Base-by-base conservation (phyloP, 2,329 filamentous ascomycete species). In the Phaeophleospora eucalypticola region DNA sequence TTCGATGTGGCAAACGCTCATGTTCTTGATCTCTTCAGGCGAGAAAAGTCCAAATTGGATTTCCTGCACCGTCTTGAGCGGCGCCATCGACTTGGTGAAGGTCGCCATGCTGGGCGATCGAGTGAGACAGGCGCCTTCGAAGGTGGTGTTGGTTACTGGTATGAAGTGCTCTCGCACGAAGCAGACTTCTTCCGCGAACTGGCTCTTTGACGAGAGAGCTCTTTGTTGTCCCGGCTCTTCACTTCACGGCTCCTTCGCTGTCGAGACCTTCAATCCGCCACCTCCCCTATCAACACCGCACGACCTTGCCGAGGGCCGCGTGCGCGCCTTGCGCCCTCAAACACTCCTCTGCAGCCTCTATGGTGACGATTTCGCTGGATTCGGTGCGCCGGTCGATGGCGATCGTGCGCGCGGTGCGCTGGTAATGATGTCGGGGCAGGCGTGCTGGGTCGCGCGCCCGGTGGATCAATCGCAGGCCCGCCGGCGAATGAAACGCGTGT, bases 11-110 rank as follows among this genome's bases (percentile, higher is more conserved):
- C 84, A 87, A 55, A 97, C 91, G 72, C 90, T 96, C 89, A 97
- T 94, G 64, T 86, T 90, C 78, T 98, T 97, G 72, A 97, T 95
- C 76, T 98, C 94, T 69, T 98, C 93, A 19, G 93, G 93, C 29
- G 93, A 95, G 71, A 98, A 82, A 67, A 98, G 81, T 66, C 93
- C 93, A 68, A 98, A 98, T 78, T 98, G 94, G 63, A 98, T 95
- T 79, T 98, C 94, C 79, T 96, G 86, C 64, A 98, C 90, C 58
- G 87, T 95, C 78, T 93, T 91, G 80, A 97, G 80, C 71, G 90
- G 90, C 81, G 87, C 90, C 80, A 87, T 90, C 69, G 88, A 95
- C 73, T 89, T 88, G 66, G 86, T 79, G 67, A 95, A 95, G 66
- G 94, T 94, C 75, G 91, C 81, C 93, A 98, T 95, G 65, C 65